Conservation (phyloP, 257 asterid species). For the Plectranthus barbatus region DNA sequence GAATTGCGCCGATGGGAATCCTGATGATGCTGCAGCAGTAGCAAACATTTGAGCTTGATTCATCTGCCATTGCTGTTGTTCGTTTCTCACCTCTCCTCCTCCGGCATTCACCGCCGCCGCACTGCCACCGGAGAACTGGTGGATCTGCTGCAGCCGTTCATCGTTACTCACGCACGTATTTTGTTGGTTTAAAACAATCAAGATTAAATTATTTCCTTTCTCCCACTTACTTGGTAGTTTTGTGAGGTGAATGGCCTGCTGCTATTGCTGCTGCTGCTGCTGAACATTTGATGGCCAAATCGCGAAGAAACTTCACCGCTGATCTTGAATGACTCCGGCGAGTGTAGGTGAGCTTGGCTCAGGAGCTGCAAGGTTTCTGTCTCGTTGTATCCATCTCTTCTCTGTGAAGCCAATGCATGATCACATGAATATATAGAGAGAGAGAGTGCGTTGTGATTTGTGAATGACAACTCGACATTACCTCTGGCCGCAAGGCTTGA, state of each 20-base stretch:
- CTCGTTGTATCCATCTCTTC: conserved; percentile 37
- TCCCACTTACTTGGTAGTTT: conserved; percentile 29
- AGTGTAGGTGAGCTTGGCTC: conserved; percentile 53
- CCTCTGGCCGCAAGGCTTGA: conserved; percentile 48
- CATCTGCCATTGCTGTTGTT: conserved; percentile 36
- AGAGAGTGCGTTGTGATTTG: too few species aligned
- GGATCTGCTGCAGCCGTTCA: background rate
- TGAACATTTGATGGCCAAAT: conserved; percentile 39
- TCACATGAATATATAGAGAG: background rate
- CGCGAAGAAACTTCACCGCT: conserved; percentile 26
- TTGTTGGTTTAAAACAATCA: background rate
- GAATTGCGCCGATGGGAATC: conserved; percentile 59
- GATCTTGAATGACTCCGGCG: too few species aligned
- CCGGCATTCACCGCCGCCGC: conserved; percentile 12
- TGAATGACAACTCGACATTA: background rate
- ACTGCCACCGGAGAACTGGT: conserved; percentile 42
- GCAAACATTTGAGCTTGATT: conserved; percentile 40
- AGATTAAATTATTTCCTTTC: background rate
- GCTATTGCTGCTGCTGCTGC: conserved; percentile 5
- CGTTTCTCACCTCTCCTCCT: conserved; percentile 28
- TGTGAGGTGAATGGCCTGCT: conserved; percentile 20
- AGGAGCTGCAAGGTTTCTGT: conserved; percentile 57
- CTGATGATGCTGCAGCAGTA: conserved; percentile 98
- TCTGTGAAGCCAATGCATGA: background rate
- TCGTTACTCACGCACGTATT: too few species aligned